Evolutionary conservation across 306 rosid species (phyloP), one percentile per base, ranked within the genome.

Genomic region (Potentilla sterilis): DNA sequence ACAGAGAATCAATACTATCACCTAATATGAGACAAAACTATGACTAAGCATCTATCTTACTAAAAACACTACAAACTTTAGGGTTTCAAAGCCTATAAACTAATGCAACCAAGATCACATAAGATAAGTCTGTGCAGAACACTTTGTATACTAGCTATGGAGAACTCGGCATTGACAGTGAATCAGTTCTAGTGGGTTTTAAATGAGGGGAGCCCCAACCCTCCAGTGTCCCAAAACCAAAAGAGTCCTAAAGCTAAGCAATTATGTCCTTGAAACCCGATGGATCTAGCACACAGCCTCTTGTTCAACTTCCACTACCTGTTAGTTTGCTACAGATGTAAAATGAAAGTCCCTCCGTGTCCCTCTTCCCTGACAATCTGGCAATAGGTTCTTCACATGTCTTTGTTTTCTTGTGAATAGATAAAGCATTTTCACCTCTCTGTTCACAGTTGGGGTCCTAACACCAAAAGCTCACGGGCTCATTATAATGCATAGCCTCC

Each of bases 401-500:
- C 84, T 88, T 87, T 90, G 96, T 90, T 72, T 83, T 87, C 79
- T 88, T 86, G 83, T 79, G 87, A 85, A 84, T 70, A 73, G 72
- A 83, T 69, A 64, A 85, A 83, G 67, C 77, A 77, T 77, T 77
- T 79, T 59, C 58, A 78, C 44, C 79, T 73, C 86, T 83, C 75
- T 67, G 75, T 76, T 80, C 80, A 82, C 86, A 63, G 85, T 83
- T 81, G 87, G 68, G 93, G 93, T 82, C 88, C 89, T 81, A 75
- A 81, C 82, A 75, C 86, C 80, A 69, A 79, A 78, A 61, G 84
- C 79, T 91, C 96, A 91, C 93, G 93, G 93, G 90, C 86, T 83
- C 87, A 75, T 68, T 78, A 78, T 77, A 79, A 34, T 80, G 80
- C 83, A 40, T 12, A 66, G 42, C 65, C 76, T 13, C 48, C 67